phyloP scores from a whole-genome alignment of 1,284 basidiomycete species.

The Afroboletus lepidellus region DNA sequence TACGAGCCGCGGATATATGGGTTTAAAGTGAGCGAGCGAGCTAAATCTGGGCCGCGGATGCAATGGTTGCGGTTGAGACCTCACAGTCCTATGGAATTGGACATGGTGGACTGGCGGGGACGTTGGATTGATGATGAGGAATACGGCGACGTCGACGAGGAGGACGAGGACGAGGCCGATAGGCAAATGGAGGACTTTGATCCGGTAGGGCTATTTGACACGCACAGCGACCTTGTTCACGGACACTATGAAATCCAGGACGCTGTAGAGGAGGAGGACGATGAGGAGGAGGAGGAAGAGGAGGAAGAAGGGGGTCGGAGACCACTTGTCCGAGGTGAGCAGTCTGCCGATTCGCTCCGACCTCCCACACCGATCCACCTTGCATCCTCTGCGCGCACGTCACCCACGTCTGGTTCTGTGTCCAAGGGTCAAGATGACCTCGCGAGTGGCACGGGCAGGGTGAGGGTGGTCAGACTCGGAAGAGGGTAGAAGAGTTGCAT shows the following conservation, averaged over 20 bases:
- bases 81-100: constrained; percentile 75
- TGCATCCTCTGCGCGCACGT: constrained; percentile 45
- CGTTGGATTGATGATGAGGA: constrained; percentile 82
- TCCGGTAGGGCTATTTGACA: constrained; percentile 49
- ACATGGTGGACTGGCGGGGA: constrained; percentile 84
- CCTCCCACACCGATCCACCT: constrained; percentile 37
- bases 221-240: constrained; percentile 8
- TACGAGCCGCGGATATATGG: constrained; percentile 95
- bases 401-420: constrained; percentile 41
- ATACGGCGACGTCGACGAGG: constrained; percentile 57
- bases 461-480: constrained; percentile 50
- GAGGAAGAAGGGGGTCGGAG: constrained; percentile 44
- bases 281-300: constrained; percentile 63
- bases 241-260: constrained; percentile 22
- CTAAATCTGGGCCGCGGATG: constrained; percentile 94
- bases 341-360: constrained; percentile 28
- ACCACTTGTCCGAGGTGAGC: constrained; percentile 36
- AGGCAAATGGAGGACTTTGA: constrained; percentile 82
- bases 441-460: constrained; percentile 37
- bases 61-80: constrained; percentile 91
- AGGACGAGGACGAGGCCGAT: constrained; percentile 63
- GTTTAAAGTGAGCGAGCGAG: constrained; percentile 80
- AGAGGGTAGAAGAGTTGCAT: constrained; percentile 29
- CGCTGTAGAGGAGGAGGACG: constrained; percentile 45
- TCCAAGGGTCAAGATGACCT: constrained; percentile 37